These are phyloP conservation scores for Myxozyma neotropica DNA, from an alignment of 805 yeast genomes.

Conservation along the genomic window DNA sequence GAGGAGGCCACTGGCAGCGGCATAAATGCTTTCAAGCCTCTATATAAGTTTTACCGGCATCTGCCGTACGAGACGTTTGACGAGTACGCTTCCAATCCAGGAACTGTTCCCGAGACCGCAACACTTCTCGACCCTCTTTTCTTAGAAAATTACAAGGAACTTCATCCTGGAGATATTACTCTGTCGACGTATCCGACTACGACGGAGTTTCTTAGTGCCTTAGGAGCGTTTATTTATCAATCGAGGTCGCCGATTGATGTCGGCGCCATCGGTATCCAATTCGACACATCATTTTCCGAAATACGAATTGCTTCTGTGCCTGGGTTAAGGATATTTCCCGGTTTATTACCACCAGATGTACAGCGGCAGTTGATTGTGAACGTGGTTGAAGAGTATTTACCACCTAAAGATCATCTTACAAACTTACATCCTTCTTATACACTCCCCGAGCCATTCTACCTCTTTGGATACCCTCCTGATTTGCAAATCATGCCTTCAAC, in stretches of 20 bases:
- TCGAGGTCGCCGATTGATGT: slow-evolving; percentile 8
- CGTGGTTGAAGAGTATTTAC: slow-evolving; percentile 41
- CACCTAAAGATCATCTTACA: slow-evolving; percentile 42
- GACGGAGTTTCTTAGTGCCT: background rate
- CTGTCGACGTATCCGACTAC: background rate
- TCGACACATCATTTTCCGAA: background rate
- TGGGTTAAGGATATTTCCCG: slow-evolving; percentile 42
- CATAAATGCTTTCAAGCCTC: slow-evolving; percentile 26
- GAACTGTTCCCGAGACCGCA: background rate
- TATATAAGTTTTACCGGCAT: slow-evolving; percentile 27
- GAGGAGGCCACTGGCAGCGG: background rate
- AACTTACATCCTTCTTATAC: slow-evolving; percentile 44
- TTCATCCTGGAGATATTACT: slow-evolving; percentile 10
- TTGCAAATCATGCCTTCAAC: slow-evolving; percentile 1
- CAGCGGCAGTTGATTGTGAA: slow-evolving; percentile 41
- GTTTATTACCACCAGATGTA: slow-evolving; percentile 34
- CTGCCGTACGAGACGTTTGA: slow-evolving; percentile 14
- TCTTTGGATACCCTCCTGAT: slow-evolving; percentile 35
- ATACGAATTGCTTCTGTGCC: slow-evolving; percentile 41
- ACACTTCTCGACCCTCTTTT: slow-evolving; percentile 18
- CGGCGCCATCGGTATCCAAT: background rate
- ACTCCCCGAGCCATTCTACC: slow-evolving; percentile 41
- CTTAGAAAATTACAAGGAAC: background rate
- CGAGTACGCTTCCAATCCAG: slow-evolving; percentile 3
- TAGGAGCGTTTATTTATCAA: background rate